Percentiles rank a stretch among this genome's conserved stretches.
Evolutionary conservation across 1,284 basidiomycete species (phyloP).

Genomic region (Phaffia rhodozyma): DNA sequence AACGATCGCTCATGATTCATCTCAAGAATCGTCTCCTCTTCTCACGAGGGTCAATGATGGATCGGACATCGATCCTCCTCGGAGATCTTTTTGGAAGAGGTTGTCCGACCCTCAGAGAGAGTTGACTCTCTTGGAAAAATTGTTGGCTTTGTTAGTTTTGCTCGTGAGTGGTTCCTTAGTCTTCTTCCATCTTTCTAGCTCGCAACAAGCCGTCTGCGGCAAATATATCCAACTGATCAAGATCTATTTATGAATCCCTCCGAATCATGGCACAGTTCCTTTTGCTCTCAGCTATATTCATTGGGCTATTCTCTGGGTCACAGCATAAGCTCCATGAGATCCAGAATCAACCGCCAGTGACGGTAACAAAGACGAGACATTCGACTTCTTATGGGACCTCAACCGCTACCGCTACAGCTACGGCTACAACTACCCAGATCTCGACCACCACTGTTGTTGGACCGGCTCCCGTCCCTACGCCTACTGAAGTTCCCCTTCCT

Average conservation of each 20-base stretch:
- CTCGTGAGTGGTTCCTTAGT: constrained; percentile 30
- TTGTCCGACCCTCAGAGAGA: constrained; percentile 40
- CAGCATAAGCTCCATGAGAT: constrained; percentile 58
- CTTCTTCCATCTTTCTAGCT: background rate
- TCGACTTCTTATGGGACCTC: constrained; percentile 21
- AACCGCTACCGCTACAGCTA: constrained; percentile 29
- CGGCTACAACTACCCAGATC: constrained; percentile 24
- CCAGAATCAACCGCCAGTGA: constrained; percentile 33
- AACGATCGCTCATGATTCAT: background rate
- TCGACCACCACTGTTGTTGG: constrained; percentile 33
- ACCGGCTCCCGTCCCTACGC: constrained; percentile 32
- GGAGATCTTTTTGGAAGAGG: constrained; percentile 24
- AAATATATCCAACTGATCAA: background rate
- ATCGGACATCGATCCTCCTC: constrained; percentile 21
- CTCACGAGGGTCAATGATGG: constrained; percentile 22
- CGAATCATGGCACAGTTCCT: constrained; percentile 39
- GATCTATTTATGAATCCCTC: no score
- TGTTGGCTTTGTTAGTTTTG: constrained; percentile 62
- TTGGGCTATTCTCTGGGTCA: constrained; percentile 81
- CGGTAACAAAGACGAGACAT: constrained; percentile 34
- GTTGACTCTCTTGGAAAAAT: constrained; percentile 68
- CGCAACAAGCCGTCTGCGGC: background rate
- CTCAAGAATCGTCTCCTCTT: constrained; percentile 35
- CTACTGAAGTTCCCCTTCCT: constrained; percentile 17
- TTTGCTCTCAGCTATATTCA: constrained; percentile 69